Conservation (phyloP, 345 rosid genomes). For the Sonneratia caseolaris region DNA sequence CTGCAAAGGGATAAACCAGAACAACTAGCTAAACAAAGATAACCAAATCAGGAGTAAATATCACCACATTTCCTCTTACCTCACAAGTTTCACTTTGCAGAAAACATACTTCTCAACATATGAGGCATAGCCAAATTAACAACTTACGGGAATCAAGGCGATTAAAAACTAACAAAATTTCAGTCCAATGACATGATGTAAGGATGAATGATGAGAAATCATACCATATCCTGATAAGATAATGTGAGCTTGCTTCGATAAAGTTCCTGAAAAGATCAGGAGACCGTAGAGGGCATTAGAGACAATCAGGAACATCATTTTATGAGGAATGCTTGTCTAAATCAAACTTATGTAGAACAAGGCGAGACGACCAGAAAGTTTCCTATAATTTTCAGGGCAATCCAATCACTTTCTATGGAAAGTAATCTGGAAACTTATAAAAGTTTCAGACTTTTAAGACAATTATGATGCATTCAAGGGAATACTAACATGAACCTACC, state of each 20-base stretch:
- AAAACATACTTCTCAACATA: not conserved
- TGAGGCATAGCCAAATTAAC: not conserved
- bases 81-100: not conserved
- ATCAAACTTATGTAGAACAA: not conserved
- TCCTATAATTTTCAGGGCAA: not conserved
- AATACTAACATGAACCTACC: constrained; percentile 20
- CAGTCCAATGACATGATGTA: not conserved
- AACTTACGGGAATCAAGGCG: not conserved
- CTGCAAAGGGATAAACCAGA: constrained; percentile 23
- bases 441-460: not conserved
- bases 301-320: not conserved
- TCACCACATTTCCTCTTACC: not conserved
- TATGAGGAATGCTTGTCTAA: not conserved
- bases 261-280: constrained; percentile 34
- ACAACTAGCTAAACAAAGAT: not conserved
- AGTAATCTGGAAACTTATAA: not conserved
- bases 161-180: not conserved
- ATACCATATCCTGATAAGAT: constrained; percentile 74
- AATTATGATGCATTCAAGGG: not conserved
- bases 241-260: constrained; percentile 42
- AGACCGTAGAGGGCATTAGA: not conserved
- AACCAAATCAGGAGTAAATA: not conserved
- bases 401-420: not conserved
- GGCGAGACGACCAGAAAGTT: not conserved
- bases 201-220: not conserved